These are phyloP conservation scores for Penicillium vulpinum DNA, from an alignment of 2,329 filamentous ascomycete genomes.

Conservation along the genomic window DNA sequence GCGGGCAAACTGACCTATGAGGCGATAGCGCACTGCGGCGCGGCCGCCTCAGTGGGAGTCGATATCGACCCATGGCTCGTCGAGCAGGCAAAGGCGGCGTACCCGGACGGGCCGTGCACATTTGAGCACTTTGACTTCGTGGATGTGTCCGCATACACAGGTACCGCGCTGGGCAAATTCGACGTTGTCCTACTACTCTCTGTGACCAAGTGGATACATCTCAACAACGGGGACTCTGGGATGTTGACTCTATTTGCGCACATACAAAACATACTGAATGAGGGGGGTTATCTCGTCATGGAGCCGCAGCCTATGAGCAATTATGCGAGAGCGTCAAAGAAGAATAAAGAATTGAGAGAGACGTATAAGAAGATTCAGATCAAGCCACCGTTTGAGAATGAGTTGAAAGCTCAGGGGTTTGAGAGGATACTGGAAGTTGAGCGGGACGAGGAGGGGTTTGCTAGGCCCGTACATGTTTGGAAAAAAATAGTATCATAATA, in stretches of 20 bases:
- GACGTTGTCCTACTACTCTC: conserved; percentile 27
- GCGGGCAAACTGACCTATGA: conserved; percentile 28
- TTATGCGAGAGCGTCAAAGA: conserved; percentile 27
- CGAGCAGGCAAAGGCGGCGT: conserved; percentile 24
- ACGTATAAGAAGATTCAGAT: conserved; percentile 27
- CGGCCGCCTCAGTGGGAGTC: conserved; percentile 23
- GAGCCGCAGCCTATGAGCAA: conserved; percentile 30
- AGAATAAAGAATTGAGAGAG: conserved; percentile 28
- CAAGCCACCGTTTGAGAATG: conserved; percentile 24
- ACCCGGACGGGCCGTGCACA: conserved; percentile 27
- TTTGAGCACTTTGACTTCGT: conserved; percentile 28
- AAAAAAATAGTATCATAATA: conserved; percentile 12
- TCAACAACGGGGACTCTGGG: conserved; percentile 26
- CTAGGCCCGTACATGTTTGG: conserved; percentile 28
- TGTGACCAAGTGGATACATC: conserved; percentile 28
- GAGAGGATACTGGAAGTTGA: conserved; percentile 24
- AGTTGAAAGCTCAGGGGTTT: conserved; percentile 25
- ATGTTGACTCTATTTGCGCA: conserved; percentile 25
- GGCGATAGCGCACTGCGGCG: conserved; percentile 24
- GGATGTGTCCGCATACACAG: conserved; percentile 23
- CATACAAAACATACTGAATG: conserved; percentile 23
- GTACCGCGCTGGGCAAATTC: conserved; percentile 26
- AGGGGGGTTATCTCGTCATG: conserved; percentile 27
- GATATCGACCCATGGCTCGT: conserved; percentile 29
- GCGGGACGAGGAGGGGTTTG: conserved; percentile 28